A percentile compares a stretch with the other conserved stretches of the same genome.
These are phyloP conservation scores for Phytopythium kandeliae DNA, from an alignment of 352 stramenopile genomes.

Conservation along the genomic window DNA sequence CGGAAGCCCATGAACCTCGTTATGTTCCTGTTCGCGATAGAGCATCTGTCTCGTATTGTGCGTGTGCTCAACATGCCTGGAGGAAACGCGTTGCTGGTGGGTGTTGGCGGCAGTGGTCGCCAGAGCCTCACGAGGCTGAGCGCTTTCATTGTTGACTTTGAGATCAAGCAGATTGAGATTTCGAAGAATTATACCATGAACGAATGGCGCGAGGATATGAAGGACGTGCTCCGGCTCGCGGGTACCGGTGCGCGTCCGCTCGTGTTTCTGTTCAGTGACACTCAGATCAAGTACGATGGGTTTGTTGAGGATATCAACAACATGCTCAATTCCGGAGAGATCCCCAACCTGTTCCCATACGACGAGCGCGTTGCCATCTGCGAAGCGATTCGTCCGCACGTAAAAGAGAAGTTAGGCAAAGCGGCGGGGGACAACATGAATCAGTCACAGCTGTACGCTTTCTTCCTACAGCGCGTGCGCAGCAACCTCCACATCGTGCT, in stretches of 20 bases:
- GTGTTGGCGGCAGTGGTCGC: slow-evolving; percentile 89
- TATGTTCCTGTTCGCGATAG: slow-evolving; percentile 95
- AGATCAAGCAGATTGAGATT: slow-evolving; percentile 93
- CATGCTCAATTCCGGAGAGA: slow-evolving; percentile 94
- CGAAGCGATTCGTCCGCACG: slow-evolving; percentile 86
- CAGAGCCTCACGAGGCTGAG: slow-evolving; percentile 91
- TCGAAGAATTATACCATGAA: slow-evolving; percentile 93
- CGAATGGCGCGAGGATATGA: slow-evolving; percentile 95
- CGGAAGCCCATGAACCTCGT: slow-evolving; percentile 95
- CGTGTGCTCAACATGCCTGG: slow-evolving; percentile 94
- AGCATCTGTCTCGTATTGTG: slow-evolving; percentile 90
- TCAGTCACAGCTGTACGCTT: slow-evolving; percentile 86
- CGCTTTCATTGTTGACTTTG: slow-evolving; percentile 91
- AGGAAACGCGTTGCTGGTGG: slow-evolving; percentile 91
- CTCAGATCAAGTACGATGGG: slow-evolving; percentile 95
- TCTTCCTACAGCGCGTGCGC: slow-evolving; percentile 90
- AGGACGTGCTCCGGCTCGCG: slow-evolving; percentile 86
- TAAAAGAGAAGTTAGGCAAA: slow-evolving; percentile 90
- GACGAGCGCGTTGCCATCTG: slow-evolving; percentile 90
- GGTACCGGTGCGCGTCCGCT: slow-evolving; percentile 83
- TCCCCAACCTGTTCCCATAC: slow-evolving; percentile 93
- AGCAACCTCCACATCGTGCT: slow-evolving; percentile 93
- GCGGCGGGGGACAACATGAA: slow-evolving; percentile 89
- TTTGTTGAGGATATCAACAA: slow-evolving; percentile 97
- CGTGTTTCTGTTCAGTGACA: slow-evolving; percentile 94